Evolutionary conservation across 1,284 basidiomycete genomes (phyloP), one percentile per base, ranked within the genome.

Genomic region (Tremellales sp.): DNA sequence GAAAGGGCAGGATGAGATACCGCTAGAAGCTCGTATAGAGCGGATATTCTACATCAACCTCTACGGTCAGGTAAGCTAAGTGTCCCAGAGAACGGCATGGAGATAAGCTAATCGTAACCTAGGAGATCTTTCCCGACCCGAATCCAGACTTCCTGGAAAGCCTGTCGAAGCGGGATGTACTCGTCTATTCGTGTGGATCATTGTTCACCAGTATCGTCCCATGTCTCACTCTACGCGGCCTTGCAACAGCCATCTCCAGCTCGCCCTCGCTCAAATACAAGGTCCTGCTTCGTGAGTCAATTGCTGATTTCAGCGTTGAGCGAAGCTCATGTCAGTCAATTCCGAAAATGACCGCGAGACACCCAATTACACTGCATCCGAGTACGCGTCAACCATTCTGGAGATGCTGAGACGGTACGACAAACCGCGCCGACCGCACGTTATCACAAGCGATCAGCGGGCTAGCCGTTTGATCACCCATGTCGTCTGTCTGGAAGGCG

Each of bases 141-240:
- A 94, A 93, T 65, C 81, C 84, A 1, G 86, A 88, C 39, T 91
- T 86, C 65, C 67, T 96, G 23, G 73, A 81, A 4, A 81, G 82
- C 31, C 75, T 97, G 3, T 71, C 74, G 1, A 73, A 79, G n/a
- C 81, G 81, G 48, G 81, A 86, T 57, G 79, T 87, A 2, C 75
- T 97, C 26, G 83, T 97, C 3, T 96, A 94, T 71, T 91, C 89
- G 2, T 93, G 89, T 68, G 91, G 90, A 1, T 93, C 89, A 0
- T 75, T 96, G 2, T 97, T 89, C 89, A 96, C 92, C 23, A 90
- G 88, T 60, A 88, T 97, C 57, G 83, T 96, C 15, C 93, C 94
- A 0, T 96, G 92, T 68, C 79, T 98, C 15, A 85, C 88, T 0
- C 75, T 98, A 13, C 83, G 84, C 45, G 88, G 88, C 4, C 83